Percentiles rank a stretch among this genome's conserved stretches.
These are phyloP conservation scores for Neofusicoccum ribis DNA, from an alignment of 2,329 filamentous ascomycete species.

Conservation along the genomic window DNA sequence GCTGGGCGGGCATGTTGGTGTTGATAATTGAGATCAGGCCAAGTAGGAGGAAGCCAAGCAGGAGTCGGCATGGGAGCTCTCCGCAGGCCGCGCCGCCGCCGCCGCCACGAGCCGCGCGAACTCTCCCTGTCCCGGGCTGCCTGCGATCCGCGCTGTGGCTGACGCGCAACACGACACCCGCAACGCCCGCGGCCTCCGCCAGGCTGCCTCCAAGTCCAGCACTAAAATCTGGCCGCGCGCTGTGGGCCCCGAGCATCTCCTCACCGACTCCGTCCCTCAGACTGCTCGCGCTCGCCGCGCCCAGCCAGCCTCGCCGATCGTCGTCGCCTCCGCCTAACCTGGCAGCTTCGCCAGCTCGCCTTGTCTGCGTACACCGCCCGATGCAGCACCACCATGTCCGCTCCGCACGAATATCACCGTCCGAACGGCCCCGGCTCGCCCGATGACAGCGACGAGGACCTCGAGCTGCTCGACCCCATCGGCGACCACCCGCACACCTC, in stretches of 20 bases:
- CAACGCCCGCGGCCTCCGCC: not conserved
- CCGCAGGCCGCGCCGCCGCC: not conserved
- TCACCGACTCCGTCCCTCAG: not conserved
- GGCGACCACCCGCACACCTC: constrained; percentile 28
- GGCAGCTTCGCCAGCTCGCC: constrained; percentile 23
- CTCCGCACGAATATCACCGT: constrained; percentile 47
- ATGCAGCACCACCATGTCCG: constrained; percentile 42
- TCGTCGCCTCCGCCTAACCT: constrained; percentile 18
- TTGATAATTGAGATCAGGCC: constrained; percentile 12
- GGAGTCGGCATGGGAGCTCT: not conserved
- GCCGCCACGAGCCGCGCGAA: not conserved
- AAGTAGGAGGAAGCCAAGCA: not conserved
- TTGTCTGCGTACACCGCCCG: constrained; percentile 27
- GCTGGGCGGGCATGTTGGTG: constrained; percentile 10
- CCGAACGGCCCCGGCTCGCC: constrained; percentile 66
- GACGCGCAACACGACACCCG: constrained; percentile 1
- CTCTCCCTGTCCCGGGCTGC: not conserved
- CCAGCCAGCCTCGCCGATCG: constrained; percentile 19
- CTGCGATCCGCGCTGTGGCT: not conserved
- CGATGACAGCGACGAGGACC: constrained; percentile 66
- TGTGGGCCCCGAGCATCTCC: not conserved
- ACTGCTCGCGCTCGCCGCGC: not conserved
- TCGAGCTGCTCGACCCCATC: constrained; percentile 72
- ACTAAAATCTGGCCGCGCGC: not conserved
- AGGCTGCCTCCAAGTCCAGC: not conserved